Conservation (phyloP, 192 early-diverging fungal genomes). For the Podila epicladia region DNA sequence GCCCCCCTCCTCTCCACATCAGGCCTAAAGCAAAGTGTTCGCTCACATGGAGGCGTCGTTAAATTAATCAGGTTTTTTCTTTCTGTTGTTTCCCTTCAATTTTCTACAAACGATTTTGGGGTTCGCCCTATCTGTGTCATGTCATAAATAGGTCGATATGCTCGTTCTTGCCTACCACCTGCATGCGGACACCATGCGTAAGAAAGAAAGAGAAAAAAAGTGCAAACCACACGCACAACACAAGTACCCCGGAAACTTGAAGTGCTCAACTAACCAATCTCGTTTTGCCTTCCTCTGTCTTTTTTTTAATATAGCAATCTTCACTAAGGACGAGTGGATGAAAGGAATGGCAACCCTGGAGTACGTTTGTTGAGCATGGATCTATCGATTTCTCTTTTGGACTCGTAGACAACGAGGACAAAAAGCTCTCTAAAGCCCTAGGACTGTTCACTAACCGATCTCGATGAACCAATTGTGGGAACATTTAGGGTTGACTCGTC, state of each 20-base stretch:
- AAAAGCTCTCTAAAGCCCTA: background rate
- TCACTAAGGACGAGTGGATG: constrained; percentile 56
- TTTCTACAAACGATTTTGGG: background rate
- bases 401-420: background rate
- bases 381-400: no score
- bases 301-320: constrained; percentile 40
- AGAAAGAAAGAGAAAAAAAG: background rate
- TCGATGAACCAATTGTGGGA: background rate
- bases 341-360: constrained; percentile 35
- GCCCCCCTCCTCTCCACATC: background rate
- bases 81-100: no score
- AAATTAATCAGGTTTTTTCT: background rate
- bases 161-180: constrained; percentile 45
- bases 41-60: background rate
- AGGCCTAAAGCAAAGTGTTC: background rate
- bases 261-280: background rate
- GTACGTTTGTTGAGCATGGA: constrained; percentile 10
- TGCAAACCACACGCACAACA: background rate
- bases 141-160: constrained; percentile 41
- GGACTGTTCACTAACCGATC: background rate
- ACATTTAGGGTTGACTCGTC: constrained; percentile 49
- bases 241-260: background rate
- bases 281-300: background rate
- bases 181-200: constrained; percentile 50
- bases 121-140: constrained; percentile 1